These are phyloP conservation scores for Scheffersomyces stambukii DNA, from an alignment of 1,139 yeast genomes.

Conservation along the genomic window DNA sequence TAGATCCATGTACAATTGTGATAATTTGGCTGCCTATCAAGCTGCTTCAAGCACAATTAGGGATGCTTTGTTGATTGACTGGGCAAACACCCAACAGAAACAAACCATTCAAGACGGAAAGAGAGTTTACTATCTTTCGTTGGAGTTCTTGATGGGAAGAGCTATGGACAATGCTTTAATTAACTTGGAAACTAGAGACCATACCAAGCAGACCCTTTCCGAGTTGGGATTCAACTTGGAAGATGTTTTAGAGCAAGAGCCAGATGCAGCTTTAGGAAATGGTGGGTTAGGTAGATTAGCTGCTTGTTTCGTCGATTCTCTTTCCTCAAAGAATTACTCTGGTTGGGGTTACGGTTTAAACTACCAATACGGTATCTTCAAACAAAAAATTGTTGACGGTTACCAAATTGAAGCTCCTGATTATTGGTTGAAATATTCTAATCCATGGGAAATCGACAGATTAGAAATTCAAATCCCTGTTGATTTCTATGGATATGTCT, in stretches of 20 bases:
- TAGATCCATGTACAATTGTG: constrained; percentile 87
- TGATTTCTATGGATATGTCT: constrained; percentile 83
- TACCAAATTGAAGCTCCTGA: constrained; percentile 94
- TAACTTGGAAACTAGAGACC: constrained; percentile 56
- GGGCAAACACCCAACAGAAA: constrained; percentile 92
- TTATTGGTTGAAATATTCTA: constrained; percentile 83
- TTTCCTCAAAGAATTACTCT: constrained; percentile 81
- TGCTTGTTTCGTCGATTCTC: constrained; percentile 89
- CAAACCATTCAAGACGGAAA: constrained; percentile 84
- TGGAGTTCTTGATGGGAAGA: constrained; percentile 92
- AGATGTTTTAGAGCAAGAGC: constrained; percentile 80
- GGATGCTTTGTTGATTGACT: constrained; percentile 76
- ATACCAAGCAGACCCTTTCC: constrained; percentile 52
- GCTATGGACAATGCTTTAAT: constrained; percentile 93
- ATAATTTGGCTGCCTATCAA: constrained; percentile 86
- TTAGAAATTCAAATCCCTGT: constrained; percentile 88
- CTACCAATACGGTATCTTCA: constrained; percentile 90
- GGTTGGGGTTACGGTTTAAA: constrained; percentile 97
- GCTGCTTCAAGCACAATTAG: constrained; percentile 79
- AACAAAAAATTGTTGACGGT: constrained; percentile 87
- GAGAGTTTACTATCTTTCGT: constrained; percentile 79
- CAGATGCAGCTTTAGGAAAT: constrained; percentile 92
- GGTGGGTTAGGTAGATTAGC: constrained; percentile 96
- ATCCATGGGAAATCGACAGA: constrained; percentile 92
- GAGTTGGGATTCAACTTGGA: constrained; percentile 86